A percentile compares a stretch with the other conserved stretches of the same genome.
Conservation (phyloP, 495 filamentous ascomycete genomes). For the Viridothelium virens region DNA sequence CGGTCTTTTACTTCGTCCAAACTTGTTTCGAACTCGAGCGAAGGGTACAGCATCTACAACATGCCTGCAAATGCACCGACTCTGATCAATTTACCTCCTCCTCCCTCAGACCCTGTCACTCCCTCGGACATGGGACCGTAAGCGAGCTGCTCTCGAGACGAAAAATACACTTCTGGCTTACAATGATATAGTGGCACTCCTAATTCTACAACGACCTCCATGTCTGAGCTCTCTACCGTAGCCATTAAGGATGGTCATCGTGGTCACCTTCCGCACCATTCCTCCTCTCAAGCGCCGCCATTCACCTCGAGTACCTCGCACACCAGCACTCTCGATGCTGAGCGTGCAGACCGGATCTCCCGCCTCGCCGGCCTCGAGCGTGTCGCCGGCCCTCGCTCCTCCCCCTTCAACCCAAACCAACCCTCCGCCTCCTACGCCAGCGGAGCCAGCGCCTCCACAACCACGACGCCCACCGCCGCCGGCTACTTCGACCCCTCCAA, state of each 20-base stretch:
- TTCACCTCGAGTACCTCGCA: constrained; percentile 26
- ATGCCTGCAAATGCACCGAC: constrained; percentile 45
- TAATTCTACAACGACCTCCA: constrained; percentile 75
- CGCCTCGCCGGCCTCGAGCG: constrained; percentile 79
- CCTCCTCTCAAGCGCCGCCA: constrained; percentile 19
- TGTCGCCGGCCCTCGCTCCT: constrained; percentile 55
- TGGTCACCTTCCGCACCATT: constrained; percentile 52
- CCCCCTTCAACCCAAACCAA: constrained; percentile 17
- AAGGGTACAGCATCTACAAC: constrained; percentile 6
- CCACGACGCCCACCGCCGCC: constrained; percentile 19
- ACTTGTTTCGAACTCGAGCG: neutral
- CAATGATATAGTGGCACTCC: constrained; percentile 65
- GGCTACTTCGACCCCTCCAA: constrained; percentile 68
- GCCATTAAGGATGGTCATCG: constrained; percentile 92
- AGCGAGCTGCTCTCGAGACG: constrained; percentile 34
- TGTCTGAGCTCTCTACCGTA: constrained; percentile 80
- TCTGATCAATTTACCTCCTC: constrained; percentile 77
- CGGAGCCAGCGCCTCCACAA: constrained; percentile 22
- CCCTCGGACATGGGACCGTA: constrained; percentile 79
- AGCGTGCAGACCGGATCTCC: constrained; percentile 88
- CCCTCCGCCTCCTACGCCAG: constrained; percentile 22
- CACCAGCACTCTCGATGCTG: constrained; percentile 62
- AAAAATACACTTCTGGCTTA: constrained; percentile 13
- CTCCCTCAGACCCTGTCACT: constrained; percentile 77
- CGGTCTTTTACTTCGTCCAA: neutral